Conservation (phyloP, 495 filamentous ascomycete species). For the Hypoxylon fragiforme region DNA sequence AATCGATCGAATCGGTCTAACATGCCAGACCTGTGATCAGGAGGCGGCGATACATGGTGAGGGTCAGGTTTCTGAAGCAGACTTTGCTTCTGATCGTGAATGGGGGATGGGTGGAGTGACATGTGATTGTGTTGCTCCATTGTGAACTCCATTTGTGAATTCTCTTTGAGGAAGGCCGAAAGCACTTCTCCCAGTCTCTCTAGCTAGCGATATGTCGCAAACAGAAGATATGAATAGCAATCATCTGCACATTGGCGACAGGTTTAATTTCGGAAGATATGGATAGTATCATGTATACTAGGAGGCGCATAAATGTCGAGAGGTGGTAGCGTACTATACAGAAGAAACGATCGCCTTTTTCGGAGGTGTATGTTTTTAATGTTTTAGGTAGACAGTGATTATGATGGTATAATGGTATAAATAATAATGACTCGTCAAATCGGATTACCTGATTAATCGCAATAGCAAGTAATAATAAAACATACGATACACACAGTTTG, state of each 20-base stretch:
- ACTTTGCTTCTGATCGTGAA: slow-evolving; percentile 31
- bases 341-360: slow-evolving; percentile 4
- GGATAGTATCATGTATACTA: slow-evolving; percentile 16
- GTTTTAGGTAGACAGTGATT: too few relatives aligned
- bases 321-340: slow-evolving; percentile 22
- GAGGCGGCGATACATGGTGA: slow-evolving; percentile 25
- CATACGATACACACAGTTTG: slow-evolving; percentile 18
- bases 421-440: slow-evolving; percentile 13
- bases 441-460: slow-evolving; percentile 25
- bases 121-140: slow-evolving; percentile 39
- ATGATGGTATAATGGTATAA: not conserved
- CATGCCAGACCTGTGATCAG: slow-evolving; percentile 14
- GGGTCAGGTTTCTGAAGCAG: slow-evolving; percentile 18
- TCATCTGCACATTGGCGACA: slow-evolving; percentile 31
- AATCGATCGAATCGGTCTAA: slow-evolving; percentile 29
- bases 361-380: too few relatives aligned
- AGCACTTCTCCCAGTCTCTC: slow-evolving; percentile 22
- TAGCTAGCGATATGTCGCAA: slow-evolving; percentile 22
- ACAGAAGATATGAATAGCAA: slow-evolving; percentile 1
- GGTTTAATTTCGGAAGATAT: not conserved
- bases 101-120: slow-evolving; percentile 27
- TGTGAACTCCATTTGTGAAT: too few relatives aligned
- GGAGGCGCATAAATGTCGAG: slow-evolving; percentile 18
- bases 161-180: slow-evolving; percentile 1
- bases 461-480: slow-evolving; percentile 7